Evolutionary conservation across 2,329 filamentous ascomycete species (phyloP).

Genomic region (Colletotrichum sp.): DNA sequence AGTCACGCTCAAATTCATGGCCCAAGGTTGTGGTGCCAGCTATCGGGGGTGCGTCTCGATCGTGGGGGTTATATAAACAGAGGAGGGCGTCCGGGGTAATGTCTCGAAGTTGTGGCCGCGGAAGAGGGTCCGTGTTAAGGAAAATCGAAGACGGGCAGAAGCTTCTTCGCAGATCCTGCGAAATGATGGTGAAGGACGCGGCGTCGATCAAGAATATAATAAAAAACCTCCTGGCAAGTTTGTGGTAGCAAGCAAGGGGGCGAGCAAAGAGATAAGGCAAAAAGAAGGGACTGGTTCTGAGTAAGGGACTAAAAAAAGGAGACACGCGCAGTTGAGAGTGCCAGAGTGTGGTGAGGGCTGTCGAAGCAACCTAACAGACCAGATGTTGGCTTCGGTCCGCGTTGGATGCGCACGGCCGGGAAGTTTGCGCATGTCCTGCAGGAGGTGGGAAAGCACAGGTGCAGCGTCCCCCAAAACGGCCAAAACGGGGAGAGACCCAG

Average conservation of each 20-base stretch:
- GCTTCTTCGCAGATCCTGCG: constrained; percentile 4
- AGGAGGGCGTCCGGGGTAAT: constrained; percentile 5
- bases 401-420: constrained; percentile 13
- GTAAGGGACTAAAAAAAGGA: constrained; percentile 3
- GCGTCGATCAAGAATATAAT: constrained; percentile 2
- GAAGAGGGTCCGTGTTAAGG: constrained; percentile 8
- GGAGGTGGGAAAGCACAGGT: constrained; percentile 14
- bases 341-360: constrained; percentile 2
- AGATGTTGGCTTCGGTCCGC: constrained; percentile 12
- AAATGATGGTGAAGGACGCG: neutral
- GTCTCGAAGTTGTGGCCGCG: neutral
- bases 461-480: neutral
- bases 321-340: neutral
- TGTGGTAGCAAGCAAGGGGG: neutral
- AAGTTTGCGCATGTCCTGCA: constrained; percentile 20
- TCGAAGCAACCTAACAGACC: constrained; percentile 9
- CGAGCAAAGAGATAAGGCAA: neutral
- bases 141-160: constrained; percentile 6
- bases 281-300: neutral
- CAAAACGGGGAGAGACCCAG: neutral
- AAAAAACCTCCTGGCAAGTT: constrained; percentile 3
- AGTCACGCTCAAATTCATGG: constrained; percentile 11
- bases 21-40: neutral
- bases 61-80: neutral
- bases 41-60: neutral